Evolutionary conservation across 805 yeast species (phyloP).

Genomic region (Yamadazyma akitaensis): DNA sequence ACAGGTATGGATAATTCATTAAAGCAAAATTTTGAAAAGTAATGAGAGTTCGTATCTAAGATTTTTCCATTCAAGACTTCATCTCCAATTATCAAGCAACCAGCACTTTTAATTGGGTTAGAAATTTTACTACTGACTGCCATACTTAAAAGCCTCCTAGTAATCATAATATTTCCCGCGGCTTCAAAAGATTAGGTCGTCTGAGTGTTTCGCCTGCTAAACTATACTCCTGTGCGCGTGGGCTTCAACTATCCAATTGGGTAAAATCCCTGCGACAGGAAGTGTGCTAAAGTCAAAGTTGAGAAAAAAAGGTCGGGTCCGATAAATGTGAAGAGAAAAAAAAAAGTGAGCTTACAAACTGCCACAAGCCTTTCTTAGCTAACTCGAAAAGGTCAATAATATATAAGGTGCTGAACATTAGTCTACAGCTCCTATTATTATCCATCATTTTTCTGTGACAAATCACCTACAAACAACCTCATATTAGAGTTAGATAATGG

Average conservation of each 20-base stretch:
- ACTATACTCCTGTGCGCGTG: neutral
- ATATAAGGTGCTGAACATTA: neutral
- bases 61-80: conserved; percentile 87
- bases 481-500: conserved; percentile 34
- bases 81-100: conserved; percentile 73
- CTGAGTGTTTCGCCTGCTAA: neutral
- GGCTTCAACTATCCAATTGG: neutral
- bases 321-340: conserved; percentile 1
- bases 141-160: neutral
- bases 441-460: neutral
- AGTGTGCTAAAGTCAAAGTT: neutral
- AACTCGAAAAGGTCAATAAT: neutral
- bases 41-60: conserved; percentile 70
- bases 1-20: conserved; percentile 59
- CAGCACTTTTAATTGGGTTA: conserved; percentile 30
- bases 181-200: neutral
- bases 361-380: neutral
- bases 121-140: neutral
- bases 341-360: conserved; percentile 4
- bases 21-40: conserved; percentile 71
- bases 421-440: neutral
- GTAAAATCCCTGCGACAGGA: neutral
- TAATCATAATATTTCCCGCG: neutral
- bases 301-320: neutral
- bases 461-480: neutral